Percentiles rank a stretch among this genome's conserved stretches.
These are phyloP conservation scores for Trypanosoma boissoni DNA, from an alignment of 208 protist genomes.

Conservation along the genomic window DNA sequence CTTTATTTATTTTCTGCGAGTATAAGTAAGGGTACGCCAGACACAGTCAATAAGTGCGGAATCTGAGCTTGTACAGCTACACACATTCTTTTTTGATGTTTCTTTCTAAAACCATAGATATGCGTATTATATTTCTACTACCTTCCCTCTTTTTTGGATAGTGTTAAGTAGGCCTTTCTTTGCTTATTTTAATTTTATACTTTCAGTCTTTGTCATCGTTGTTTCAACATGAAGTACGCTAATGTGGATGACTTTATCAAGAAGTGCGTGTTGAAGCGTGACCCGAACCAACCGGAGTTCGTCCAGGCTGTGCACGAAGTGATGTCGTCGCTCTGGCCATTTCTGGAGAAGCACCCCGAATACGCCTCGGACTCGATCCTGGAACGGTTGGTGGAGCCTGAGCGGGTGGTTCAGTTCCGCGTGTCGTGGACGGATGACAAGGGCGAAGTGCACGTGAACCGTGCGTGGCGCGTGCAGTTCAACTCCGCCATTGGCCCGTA, in stretches of 20 bases:
- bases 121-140: too few species aligned
- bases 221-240: slow-evolving; percentile 30
- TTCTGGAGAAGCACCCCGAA: slow-evolving; percentile 81
- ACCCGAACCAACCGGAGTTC: slow-evolving; percentile 89
- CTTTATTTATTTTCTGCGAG: too few species aligned
- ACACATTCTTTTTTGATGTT: too few species aligned
- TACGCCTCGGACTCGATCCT: slow-evolving; percentile 64
- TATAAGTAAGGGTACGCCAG: too few species aligned
- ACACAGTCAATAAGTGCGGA: too few species aligned
- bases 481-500: slow-evolving; percentile 93
- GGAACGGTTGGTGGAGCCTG: slow-evolving; percentile 88
- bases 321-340: slow-evolving; percentile 73
- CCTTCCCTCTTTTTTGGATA: not conserved
- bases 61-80: too few species aligned
- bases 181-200: not conserved
- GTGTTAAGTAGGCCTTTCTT: not conserved
- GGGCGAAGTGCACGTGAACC: slow-evolving; percentile 83
- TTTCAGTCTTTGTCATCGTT: not conserved
- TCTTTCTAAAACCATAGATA: too few species aligned
- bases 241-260: slow-evolving; percentile 57
- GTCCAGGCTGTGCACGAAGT: slow-evolving; percentile 88
- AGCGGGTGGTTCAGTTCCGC: slow-evolving; percentile 88
- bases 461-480: slow-evolving; percentile 93
- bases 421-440: slow-evolving; percentile 93
- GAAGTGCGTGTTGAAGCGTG: slow-evolving; percentile 42